Evolutionary conservation across 2,329 filamentous ascomycete genomes (phyloP), one percentile per base, ranked within the genome.

Genomic region (Pseudogymnoascus sp.): DNA sequence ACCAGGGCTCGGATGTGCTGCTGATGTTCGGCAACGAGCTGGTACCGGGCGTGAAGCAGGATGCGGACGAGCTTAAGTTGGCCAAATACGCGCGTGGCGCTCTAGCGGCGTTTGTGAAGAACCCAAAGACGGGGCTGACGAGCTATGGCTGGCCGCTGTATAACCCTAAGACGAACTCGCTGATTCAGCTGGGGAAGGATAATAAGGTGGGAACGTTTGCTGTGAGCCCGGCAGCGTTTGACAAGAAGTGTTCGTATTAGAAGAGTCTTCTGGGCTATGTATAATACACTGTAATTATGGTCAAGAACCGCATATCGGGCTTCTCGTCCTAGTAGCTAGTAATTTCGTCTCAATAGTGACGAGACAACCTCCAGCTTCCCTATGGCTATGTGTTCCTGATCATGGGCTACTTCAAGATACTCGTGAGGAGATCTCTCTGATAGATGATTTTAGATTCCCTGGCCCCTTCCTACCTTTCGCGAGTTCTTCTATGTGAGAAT

Each of bases 61-160:
- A 72, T 0, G 15, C 61, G 7, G 69, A 69, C 42, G 68, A 77
- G 61, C 64, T 68, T 33, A 65, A 62, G 7, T 68, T 76, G 5
- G 71, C 67, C 15, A 66, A 68, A 15, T 76, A 74, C 42, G 69
- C 76, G 62, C 69, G 73, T n/a, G 71, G 71, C 1, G 75, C 75
- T 9, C 77, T 75, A 73, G 70, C 74, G 0, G 66, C 74, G 1
- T 77, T 77, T 65, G 74, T 75, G 10, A 76, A 73, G 61, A 68
- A 77, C 64, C 74, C 76, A 1, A 62, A 61, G 8, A 66, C 71
- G 15, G 75, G 75, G 1, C 63, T 77, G 29, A 67, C 61, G 12
- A 66, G 60, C 2, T 74, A 73, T 2, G 68, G 71, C 25, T 74
- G 72, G 72, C 71, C 72, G 3, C 33, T 31, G 9, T 72, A 71